Percentiles rank a stretch among this genome's conserved stretches.
phyloP scores from a whole-genome alignment of 768 basidiomycete genomes.

The Auriculariales sp. region DNA sequence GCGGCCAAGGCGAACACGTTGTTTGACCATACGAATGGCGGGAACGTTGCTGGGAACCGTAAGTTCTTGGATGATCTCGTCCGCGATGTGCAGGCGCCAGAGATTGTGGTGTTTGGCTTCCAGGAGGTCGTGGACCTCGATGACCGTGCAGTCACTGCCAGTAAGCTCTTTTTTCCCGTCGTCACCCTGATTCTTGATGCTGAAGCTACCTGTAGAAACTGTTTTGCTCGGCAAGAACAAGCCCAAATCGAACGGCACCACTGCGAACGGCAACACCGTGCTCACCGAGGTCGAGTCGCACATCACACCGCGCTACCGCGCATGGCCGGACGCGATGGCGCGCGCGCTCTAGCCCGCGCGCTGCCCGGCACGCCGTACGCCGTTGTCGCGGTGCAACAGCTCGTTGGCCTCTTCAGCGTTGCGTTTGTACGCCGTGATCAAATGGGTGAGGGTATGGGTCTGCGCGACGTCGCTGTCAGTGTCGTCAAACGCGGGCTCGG shows the following conservation, averaged over 20 bases:
- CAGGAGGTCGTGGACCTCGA: conserved; percentile 97
- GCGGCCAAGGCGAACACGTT: conserved; percentile 75
- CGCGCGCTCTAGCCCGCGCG: conserved; percentile 51
- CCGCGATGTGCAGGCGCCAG: conserved; percentile 56
- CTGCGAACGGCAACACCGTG: too few species aligned
- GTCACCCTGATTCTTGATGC: background rate
- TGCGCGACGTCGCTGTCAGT: conserved; percentile 61
- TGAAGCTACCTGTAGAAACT: conserved; percentile 33
- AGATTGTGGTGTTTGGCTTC: conserved; percentile 87
- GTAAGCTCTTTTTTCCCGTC: conserved; percentile 19
- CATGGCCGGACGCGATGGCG: conserved; percentile 78
- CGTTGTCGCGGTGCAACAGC: conserved; percentile 70
- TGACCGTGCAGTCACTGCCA: conserved; percentile 75
- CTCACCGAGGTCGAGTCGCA: too few species aligned
- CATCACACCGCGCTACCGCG: conserved; percentile 73
- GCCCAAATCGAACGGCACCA: conserved; percentile 39
- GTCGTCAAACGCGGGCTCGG: conserved; percentile 88
- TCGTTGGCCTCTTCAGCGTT: conserved; percentile 76
- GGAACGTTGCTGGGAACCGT: conserved; percentile 50
- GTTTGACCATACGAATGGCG: too few species aligned
- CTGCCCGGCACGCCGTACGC: conserved; percentile 71
- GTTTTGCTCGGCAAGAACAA: conserved; percentile 66
- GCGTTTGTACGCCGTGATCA: conserved; percentile 42
- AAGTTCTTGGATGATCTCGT: conserved; percentile 72
- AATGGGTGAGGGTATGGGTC: conserved; percentile 35